phyloP scores from a whole-genome alignment of 1,284 basidiomycete genomes.

The Xerocomus amazonicus region DNA sequence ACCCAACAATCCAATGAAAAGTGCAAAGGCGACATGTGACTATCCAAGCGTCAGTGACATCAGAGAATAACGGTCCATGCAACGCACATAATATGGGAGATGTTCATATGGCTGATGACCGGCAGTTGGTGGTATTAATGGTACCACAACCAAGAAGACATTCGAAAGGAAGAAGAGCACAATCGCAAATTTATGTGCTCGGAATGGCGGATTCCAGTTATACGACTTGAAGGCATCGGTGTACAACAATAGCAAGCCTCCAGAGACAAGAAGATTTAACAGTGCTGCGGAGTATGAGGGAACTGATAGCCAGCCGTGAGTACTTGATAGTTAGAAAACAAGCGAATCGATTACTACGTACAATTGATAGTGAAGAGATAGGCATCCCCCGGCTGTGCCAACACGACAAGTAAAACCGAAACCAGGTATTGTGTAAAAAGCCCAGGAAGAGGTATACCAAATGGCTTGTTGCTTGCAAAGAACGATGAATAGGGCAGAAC shows the following conservation, averaged over 20 bases:
- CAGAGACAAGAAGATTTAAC: conserved; percentile 57
- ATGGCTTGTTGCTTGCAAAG: conserved; percentile 64
- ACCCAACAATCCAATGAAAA: conserved; percentile 49
- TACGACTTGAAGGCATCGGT: conserved; percentile 41
- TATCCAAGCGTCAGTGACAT: conserved; percentile 21
- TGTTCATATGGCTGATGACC: conserved; percentile 50
- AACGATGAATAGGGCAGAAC: conserved; percentile 58
- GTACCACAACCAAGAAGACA: conserved; percentile 54
- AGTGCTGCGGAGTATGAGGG: conserved; percentile 51
- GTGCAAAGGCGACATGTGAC: conserved; percentile 51
- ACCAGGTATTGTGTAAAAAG: conserved; percentile 54
- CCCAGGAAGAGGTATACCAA: conserved; percentile 55
- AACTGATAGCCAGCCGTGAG: conserved; percentile 32
- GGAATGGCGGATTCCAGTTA: conserved; percentile 63
- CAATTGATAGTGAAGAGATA: conserved; percentile 65
- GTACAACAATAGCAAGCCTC: conserved; percentile 57
- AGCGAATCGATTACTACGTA: conserved; percentile 34
- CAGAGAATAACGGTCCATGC: not conserved
- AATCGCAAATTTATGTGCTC: conserved; percentile 45
- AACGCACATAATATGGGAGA: conserved; percentile 63
- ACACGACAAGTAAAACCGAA: conserved; percentile 47
- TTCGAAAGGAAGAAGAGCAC: conserved; percentile 60
- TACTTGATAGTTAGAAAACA: no score
- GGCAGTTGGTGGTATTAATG: conserved; percentile 54
- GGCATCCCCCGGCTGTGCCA: conserved; percentile 61